Percentiles rank a stretch among this genome's conserved stretches.
phyloP scores from a whole-genome alignment of 2,329 filamentous ascomycete species.

The Colletotrichum sp. region DNA sequence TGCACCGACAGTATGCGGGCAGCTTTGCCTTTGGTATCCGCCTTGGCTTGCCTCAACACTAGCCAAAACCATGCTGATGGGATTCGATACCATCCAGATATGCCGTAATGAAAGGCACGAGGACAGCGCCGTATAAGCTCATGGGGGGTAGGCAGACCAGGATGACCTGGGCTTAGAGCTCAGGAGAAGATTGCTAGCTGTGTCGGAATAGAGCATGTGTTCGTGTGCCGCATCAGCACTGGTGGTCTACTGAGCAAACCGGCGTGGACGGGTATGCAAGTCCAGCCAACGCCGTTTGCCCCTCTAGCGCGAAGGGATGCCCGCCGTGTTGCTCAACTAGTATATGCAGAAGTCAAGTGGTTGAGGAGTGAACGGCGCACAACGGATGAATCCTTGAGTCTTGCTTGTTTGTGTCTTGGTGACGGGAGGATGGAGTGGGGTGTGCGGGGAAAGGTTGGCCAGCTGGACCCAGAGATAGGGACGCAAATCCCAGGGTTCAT shows the following conservation, averaged over 20 bases:
- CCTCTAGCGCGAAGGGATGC: background rate
- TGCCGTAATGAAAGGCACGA: slow-evolving; percentile 11
- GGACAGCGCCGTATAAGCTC: background rate
- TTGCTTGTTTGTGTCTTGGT: background rate
- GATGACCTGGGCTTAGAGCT: background rate
- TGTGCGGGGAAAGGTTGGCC: slow-evolving; percentile 6
- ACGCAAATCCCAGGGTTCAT: slow-evolving; percentile 1
- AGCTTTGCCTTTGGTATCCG: slow-evolving; percentile 5
- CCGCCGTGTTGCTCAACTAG: background rate
- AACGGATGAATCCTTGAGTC: background rate
- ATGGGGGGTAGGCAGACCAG: background rate
- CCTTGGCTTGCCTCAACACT: slow-evolving; percentile 13
- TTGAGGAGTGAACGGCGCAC: background rate
- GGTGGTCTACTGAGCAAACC: background rate
- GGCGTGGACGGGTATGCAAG: slow-evolving; percentile 13
- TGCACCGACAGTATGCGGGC: slow-evolving; percentile 13
- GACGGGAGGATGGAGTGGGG: background rate
- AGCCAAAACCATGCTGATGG: slow-evolving; percentile 11
- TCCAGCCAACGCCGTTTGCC: background rate
- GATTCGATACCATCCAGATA: slow-evolving; percentile 3
- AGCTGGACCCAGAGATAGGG: background rate
- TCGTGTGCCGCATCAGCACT: background rate
- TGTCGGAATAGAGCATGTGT: slow-evolving; percentile 2
- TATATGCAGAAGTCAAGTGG: background rate
- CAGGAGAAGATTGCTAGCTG: background rate